Conservation (phyloP, 2,329 filamentous ascomycete genomes). For the Ophiostoma populinum region DNA sequence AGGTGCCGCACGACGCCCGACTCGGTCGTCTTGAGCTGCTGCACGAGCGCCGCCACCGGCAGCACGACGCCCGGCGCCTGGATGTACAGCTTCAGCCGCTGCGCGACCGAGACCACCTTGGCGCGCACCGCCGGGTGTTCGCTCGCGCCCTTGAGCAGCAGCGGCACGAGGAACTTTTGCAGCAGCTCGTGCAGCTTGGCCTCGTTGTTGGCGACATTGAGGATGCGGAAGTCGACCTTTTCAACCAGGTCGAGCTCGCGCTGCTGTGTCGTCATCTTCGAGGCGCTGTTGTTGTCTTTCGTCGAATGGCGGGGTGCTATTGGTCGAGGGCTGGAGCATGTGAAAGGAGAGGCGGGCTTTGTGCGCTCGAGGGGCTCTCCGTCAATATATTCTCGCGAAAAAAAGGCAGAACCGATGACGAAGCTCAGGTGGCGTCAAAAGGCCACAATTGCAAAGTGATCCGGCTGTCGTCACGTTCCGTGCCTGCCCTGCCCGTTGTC, state of each 20-base stretch:
- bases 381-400: too few relatives aligned
- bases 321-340: neutral
- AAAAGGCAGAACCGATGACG: too few relatives aligned
- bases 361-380: too few relatives aligned
- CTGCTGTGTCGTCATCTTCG: conserved; percentile 33
- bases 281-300: neutral
- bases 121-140: conserved; percentile 64
- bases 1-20: conserved; percentile 69
- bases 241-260: conserved; percentile 69
- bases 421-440: too few relatives aligned
- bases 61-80: conserved; percentile 44
- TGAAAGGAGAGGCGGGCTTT: too few relatives aligned
- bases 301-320: neutral
- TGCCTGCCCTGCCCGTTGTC: too few relatives aligned
- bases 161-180: conserved; percentile 59
- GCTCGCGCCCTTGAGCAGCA: conserved; percentile 75
- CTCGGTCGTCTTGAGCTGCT: conserved; percentile 72
- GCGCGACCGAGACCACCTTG: conserved; percentile 41
- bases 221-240: conserved; percentile 70
- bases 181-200: conserved; percentile 64
- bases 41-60: conserved; percentile 66
- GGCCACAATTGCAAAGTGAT: too few relatives aligned
- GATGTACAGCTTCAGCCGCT: conserved; percentile 36
- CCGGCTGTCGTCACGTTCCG: too few relatives aligned
- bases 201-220: conserved; percentile 65